A percentile compares a stretch with the other conserved stretches of the same genome.
phyloP scores from a whole-genome alignment of 495 filamentous ascomycete species.

The Neurospora sp. region DNA sequence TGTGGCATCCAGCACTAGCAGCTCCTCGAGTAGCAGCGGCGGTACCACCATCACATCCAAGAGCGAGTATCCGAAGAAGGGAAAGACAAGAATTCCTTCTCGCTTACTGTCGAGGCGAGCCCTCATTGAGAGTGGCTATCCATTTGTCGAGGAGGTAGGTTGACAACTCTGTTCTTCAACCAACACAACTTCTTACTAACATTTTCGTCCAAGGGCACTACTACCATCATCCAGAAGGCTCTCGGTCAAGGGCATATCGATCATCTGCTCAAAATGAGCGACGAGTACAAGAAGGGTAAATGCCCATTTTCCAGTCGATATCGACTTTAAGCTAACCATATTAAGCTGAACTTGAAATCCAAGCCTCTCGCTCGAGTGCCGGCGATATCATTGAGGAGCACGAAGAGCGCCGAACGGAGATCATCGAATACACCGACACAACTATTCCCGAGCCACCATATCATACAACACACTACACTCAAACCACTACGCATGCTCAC shows the following conservation, averaged over 20 bases:
- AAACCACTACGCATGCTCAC: neutral
- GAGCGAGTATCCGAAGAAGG: constrained; percentile 65
- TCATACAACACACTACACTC: neutral
- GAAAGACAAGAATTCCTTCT: constrained; percentile 76
- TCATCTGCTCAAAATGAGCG: constrained; percentile 71
- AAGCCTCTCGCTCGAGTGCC: constrained; percentile 24
- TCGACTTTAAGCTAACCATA: constrained; percentile 5
- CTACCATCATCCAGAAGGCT: constrained; percentile 68
- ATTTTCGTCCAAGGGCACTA: constrained; percentile 48
- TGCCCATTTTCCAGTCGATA: neutral
- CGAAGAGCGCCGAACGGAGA: constrained; percentile 9
- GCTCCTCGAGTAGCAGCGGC: constrained; percentile 32
- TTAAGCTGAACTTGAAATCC: constrained; percentile 29
- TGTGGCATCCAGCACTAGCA: constrained; percentile 33
- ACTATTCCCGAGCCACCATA: constrained; percentile 7
- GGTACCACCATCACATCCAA: constrained; percentile 35
- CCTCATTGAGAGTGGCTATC: constrained; percentile 74
- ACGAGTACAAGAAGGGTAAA: constrained; percentile 51
- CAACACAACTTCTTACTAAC: constrained; percentile 15
- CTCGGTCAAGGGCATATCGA: constrained; percentile 85
- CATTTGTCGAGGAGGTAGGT: constrained; percentile 73
- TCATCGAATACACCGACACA: constrained; percentile 14
- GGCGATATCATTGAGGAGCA: constrained; percentile 32
- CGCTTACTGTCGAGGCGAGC: constrained; percentile 66
- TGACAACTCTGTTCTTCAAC: neutral